phyloP scores from a whole-genome alignment of 2,329 filamentous ascomycete genomes.

The Aspergillus pseudonomiae region DNA sequence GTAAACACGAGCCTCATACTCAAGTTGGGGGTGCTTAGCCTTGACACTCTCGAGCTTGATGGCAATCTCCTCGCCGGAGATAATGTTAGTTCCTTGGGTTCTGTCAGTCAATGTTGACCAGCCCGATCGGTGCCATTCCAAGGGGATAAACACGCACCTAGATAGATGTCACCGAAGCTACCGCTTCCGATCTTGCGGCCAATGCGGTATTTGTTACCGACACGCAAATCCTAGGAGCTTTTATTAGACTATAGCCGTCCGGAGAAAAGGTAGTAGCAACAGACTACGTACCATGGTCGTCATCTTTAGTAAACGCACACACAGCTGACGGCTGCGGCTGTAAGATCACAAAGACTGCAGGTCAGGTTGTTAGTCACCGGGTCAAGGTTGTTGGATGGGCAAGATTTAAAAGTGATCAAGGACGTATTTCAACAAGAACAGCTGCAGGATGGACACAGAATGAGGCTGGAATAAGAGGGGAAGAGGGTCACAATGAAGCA shows the following conservation, averaged over 20 bases:
- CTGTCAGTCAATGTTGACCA: constrained; percentile 15
- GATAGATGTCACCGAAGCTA: constrained; percentile 97
- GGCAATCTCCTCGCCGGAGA: constrained; percentile 98
- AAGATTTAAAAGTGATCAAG: background rate
- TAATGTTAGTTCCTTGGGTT: constrained; percentile 89
- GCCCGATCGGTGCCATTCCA: background rate
- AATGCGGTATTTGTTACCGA: constrained; percentile 99
- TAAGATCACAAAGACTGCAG: constrained; percentile 16
- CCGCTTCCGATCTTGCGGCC: constrained; percentile 98
- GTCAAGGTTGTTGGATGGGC: background rate
- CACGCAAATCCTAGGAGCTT: constrained; percentile 83
- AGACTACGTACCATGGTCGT: constrained; percentile 41
- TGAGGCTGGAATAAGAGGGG: background rate
- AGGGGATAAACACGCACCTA: constrained; percentile 57
- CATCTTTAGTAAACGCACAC: constrained; percentile 33
- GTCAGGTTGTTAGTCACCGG: background rate
- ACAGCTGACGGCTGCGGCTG: constrained; percentile 35
- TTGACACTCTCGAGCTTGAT: constrained; percentile 99
- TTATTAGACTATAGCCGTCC: constrained; percentile 21
- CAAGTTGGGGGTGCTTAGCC: constrained; percentile 97
- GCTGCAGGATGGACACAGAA: background rate
- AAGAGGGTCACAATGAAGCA: constrained; percentile 12
- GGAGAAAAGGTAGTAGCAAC: background rate
- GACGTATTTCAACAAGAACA: background rate
- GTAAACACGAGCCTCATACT: constrained; percentile 94